Evolutionary conservation across 164 flowering plant genomes (phyloP), one percentile per base, ranked within the genome.

Genomic region (Nymphaea colorata): DNA sequence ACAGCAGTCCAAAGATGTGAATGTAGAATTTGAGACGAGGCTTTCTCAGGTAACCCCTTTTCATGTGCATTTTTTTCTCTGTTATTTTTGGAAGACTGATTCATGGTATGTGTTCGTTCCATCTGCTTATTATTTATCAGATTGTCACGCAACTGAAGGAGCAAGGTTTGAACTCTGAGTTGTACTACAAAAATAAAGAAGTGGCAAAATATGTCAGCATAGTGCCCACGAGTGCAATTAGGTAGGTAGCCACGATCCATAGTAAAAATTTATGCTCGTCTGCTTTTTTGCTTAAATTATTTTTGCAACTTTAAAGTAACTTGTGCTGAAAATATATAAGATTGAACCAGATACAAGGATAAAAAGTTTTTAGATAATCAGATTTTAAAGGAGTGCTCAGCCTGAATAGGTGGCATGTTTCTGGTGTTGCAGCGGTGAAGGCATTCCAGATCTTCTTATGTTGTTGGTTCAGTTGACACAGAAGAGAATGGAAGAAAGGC

Each of bases 221-320:
- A 72, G 96, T 94, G 4, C 98, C 99, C 16, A 94, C 99, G 6
- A 94, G 96, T 82, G 99, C 99, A 59, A 82, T 91, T 64, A 94
- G 87, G 99, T 90, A 71, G 14, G 59, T 53, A 25, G 36, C 36
- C 36, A 0, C 36, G 36, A 1, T 25, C 36, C 36, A 25, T 1
- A 25, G 36, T 25, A 25, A 25, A 25, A 25, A 25, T 25, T 0
- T 25, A 25, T 25, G 36, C 36, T 25, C 1, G 36, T 25, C 36
- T 25, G 36, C 1, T 25, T 25, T 25, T 25, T 25, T 25, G 36
- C 36, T 25, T 25, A 25, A 25, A 25, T 25, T 25, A 25, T 25
- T 25, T 1, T 25, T 25, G 36, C 36, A 25, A 25, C 36, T 25
- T 25, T 25, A 25, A 25, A 25, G 36, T 25, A 25, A 25, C 36